phyloP scores from a whole-genome alignment of 148 eudicot species.

The Cornus kousa region DNA sequence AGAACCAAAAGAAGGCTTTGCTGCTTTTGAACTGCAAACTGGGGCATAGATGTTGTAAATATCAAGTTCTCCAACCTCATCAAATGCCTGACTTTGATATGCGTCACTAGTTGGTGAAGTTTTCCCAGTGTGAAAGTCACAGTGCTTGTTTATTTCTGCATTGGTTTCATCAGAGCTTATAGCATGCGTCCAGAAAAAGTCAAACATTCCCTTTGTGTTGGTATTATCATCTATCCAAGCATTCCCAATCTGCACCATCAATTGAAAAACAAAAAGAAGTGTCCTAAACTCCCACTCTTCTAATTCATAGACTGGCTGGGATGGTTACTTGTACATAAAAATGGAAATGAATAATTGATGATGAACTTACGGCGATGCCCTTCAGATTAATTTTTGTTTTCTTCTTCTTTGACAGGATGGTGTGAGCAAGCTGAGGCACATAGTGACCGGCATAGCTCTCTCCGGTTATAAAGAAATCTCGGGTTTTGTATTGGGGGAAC shows the following conservation, averaged over 20 bases:
- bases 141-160: no score
- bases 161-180: no score
- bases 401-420: conserved; percentile 34
- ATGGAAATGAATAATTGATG: no score
- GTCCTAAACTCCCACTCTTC: no score
- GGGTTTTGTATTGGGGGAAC: conserved; percentile 49
- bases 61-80: conserved; percentile 14
- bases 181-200: no score
- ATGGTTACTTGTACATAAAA: no score
- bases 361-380: conserved; percentile 28
- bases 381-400: background rate
- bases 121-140: no score
- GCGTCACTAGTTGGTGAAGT: no score
- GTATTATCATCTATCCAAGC: no score
- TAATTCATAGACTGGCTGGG: background rate
- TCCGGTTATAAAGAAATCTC: conserved; percentile 49
- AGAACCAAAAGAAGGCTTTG: conserved; percentile 7
- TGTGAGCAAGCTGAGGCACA: conserved; percentile 53
- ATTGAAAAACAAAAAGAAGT: no score
- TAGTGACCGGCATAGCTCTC: conserved; percentile 67
- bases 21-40: conserved; percentile 4
- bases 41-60: conserved; percentile 27
- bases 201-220: no score
- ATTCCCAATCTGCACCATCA: no score
- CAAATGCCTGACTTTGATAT: background rate